Base-by-base conservation (phyloP, 805 yeast species). In the Kurtzmaniella cleridarum region DNA sequence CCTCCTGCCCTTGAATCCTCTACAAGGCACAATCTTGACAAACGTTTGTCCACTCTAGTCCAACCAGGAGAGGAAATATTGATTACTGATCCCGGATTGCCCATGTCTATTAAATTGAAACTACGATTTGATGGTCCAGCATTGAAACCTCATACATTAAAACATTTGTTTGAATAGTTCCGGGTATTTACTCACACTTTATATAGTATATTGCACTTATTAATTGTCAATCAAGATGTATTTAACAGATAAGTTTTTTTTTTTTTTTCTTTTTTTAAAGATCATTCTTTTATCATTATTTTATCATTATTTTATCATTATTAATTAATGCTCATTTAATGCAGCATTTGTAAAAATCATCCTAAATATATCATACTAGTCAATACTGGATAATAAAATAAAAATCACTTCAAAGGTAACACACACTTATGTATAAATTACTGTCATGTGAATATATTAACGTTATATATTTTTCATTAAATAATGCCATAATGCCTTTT, bases 61-160 rank as follows among this genome's bases (percentile, higher is more conserved):
- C 46, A 43, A 0, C 46, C 50, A 10, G 72, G 71, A 2, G 78
- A 76, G 30, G 82, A 79, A 45, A 46, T 79, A 3, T 62, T 71
- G 8, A 64, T 78, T 6, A 76, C 82, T 1, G 83, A 77, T 42
- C 73, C 74, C 1, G 59, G 57, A 8, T 55, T 79, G 17, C 79
- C 81, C 2, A 65, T 77, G 29, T 63, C 73, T 12, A 43, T 66
- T 42, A 49, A 54, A 29, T 47, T 59, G 29, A 37, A 44, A 16
- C 45, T 57, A 9, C 33, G 40, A 26, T 62, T 57, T 20, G 45
- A 41, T 3, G 66, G 65, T 1, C 55, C 57, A 0, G 54, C 47
- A 6, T 41, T 31, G 7, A 55, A 50, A 39, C 63, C 66, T 13
- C 14, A 36, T 14, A 30, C 33, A 10, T 15, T 36, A 10, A 30